phyloP scores from a whole-genome alignment of 177 flowering plant species.

The Tripterygium wilfordii region DNA sequence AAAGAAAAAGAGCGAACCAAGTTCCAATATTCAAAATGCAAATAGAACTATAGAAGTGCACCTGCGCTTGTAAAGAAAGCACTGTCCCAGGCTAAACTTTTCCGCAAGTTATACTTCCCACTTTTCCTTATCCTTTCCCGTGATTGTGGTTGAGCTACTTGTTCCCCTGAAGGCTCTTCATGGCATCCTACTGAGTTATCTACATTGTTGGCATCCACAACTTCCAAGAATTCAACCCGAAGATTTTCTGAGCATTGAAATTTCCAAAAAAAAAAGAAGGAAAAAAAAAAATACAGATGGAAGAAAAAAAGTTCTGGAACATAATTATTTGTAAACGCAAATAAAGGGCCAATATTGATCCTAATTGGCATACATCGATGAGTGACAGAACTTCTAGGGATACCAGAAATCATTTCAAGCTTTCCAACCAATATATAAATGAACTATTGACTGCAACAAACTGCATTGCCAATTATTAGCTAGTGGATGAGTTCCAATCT shows the following conservation, averaged over 20 bases:
- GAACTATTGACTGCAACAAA: too few species aligned
- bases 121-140: slow-evolving; percentile 24
- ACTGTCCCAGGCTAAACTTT: slow-evolving; percentile 89
- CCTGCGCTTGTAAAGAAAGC: slow-evolving; percentile 85
- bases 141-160: slow-evolving; percentile 23
- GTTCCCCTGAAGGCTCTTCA: slow-evolving; percentile 15
- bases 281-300: too few species aligned
- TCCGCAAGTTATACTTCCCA: slow-evolving; percentile 66
- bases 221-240: slow-evolving; percentile 10
- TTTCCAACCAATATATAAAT: too few species aligned
- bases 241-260: slow-evolving; percentile 5
- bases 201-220: slow-evolving; percentile 7
- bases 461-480: too few species aligned
- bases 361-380: too few species aligned
- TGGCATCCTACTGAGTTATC: slow-evolving; percentile 5
- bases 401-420: too few species aligned
- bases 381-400: too few species aligned
- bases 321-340: too few species aligned
- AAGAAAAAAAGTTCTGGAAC: too few species aligned
- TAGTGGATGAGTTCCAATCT: too few species aligned
- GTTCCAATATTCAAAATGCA: not conserved
- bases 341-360: too few species aligned
- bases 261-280: slow-evolving; percentile 16
- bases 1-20: not conserved
- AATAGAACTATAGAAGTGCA: slow-evolving; percentile 9